A percentile compares a stretch with the other conserved stretches of the same genome.
phyloP scores from a whole-genome alignment of 2,329 filamentous ascomycete genomes.

The Thielaviopsis punctulata region DNA sequence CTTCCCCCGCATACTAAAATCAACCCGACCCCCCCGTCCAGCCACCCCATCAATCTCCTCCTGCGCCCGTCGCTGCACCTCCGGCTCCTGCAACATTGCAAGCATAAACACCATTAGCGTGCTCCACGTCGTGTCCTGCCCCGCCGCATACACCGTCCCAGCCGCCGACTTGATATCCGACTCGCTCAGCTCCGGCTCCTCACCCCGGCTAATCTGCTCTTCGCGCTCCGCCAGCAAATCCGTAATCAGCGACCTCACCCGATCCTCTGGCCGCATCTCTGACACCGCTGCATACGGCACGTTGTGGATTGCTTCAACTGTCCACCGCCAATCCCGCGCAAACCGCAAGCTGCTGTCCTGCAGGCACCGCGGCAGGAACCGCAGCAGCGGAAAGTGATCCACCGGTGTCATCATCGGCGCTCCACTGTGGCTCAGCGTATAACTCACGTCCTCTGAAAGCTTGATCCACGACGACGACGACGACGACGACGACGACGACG shows the following conservation, averaged over 20 bases:
- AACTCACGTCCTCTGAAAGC: constrained; percentile 19
- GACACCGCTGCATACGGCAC: constrained; percentile 25
- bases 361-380: constrained; percentile 22
- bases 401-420: constrained; percentile 20
- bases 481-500: constrained; percentile 17
- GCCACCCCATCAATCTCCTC: constrained; percentile 24
- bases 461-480: constrained; percentile 23
- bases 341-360: constrained; percentile 20
- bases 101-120: constrained; percentile 28
- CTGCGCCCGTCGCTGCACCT: constrained; percentile 25
- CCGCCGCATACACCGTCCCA: constrained; percentile 28
- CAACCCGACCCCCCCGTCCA: constrained; percentile 26
- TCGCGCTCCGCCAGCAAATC: constrained; percentile 25
- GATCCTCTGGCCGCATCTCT: constrained; percentile 16
- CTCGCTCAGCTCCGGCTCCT: constrained; percentile 23
- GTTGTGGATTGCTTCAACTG: constrained; percentile 26
- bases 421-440: constrained; percentile 18
- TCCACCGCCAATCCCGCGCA: constrained; percentile 17
- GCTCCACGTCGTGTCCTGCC: constrained; percentile 26
- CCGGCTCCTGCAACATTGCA: constrained; percentile 25
- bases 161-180: constrained; percentile 27
- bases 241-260: constrained; percentile 22
- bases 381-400: constrained; percentile 24
- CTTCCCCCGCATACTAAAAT: constrained; percentile 25
- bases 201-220: constrained; percentile 18